phyloP scores from a whole-genome alignment of 176 grass and related monocot genomes.

The Bonia amplexicaulis region DNA sequence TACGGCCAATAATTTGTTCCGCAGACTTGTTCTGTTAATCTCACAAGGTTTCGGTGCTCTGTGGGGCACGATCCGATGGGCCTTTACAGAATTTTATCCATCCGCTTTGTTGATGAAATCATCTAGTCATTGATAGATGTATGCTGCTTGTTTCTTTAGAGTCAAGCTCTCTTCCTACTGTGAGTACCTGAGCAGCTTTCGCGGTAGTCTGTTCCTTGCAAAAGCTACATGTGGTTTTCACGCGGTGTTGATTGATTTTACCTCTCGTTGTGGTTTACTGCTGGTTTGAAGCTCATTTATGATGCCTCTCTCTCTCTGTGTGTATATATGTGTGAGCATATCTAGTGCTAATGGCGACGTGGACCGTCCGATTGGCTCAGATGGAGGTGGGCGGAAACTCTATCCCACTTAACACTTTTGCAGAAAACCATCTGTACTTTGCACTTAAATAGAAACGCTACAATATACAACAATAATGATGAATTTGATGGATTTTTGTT shows the following conservation, averaged over 20 bases:
- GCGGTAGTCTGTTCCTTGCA: not conserved
- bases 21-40: conserved; percentile 27
- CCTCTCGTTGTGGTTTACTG: not conserved
- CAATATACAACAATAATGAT: too few relatives aligned
- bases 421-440: too few relatives aligned
- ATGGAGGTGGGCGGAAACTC: too few relatives aligned
- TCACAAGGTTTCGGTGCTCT: conserved; percentile 33
- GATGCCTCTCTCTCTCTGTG: too few relatives aligned
- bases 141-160: conserved; percentile 5
- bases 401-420: too few relatives aligned
- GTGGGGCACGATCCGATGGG: conserved; percentile 36
- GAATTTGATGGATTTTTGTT: too few relatives aligned
- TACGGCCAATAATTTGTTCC: conserved; percentile 49
- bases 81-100: conserved; percentile 24
- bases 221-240: conserved; percentile 25
- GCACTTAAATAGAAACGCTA: too few relatives aligned
- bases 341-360: too few relatives aligned
- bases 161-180: not conserved
- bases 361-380: too few relatives aligned
- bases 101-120: conserved; percentile 29
- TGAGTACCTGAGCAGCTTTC: not conserved
- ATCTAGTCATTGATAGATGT: conserved; percentile 28
- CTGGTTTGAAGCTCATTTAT: not conserved
- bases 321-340: too few relatives aligned
- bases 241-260: conserved; percentile 28